Evolutionary conservation across 73 alveolate species (phyloP), one percentile per base, ranked within the genome.

Genomic region (Breviolum minutum): DNA sequence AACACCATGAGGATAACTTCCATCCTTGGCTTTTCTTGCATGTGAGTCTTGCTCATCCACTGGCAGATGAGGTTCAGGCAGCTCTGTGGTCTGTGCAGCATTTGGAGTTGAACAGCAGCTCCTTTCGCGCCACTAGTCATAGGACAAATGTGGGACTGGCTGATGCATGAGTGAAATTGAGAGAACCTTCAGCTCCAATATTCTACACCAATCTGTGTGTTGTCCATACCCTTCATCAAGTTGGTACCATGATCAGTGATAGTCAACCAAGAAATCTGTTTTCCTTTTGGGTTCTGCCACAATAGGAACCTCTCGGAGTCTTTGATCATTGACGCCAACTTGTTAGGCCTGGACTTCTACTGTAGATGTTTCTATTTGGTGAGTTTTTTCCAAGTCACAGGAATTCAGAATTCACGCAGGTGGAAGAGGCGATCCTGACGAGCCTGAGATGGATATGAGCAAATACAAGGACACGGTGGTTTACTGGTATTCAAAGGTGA

Each of bases 361-460:
- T 9, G 17, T 71, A 26, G 83, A 26, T 40, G 54, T 40, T 40
- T 40, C 54, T 40, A 2, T 40, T 40, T 40, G 54, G 54, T 40
- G 54, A 40, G 54, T 40, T 40, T 40, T 40, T 40, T 40, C 3
- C 81, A 20, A 8, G 4, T 71, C 81, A 12, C 81, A 71, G 81
- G 3, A 40, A 8, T 71, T 71, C 8, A 20, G 81, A 30, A 20
- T 20, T n/a, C 81, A 12, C 40, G 8, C n/a, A 63, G 94, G 94
- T 24, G 94, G 94, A 20, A 27, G 8, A 7, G 63, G 94, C 30
- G 94, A 63, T n/a, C 80, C 80, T 2, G 14, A 63, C 9, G 94
- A 63, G 63, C 77, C 94, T 14, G 79, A 86, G 63, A 63, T 86
- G 94, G 94, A 86, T 79, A 86, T 86, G 94, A 86, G 94, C 94